A percentile compares a stretch with the other conserved stretches of the same genome.
Evolutionary conservation across 805 yeast genomes (phyloP).

Genomic region (Metschnikowia proteae): DNA sequence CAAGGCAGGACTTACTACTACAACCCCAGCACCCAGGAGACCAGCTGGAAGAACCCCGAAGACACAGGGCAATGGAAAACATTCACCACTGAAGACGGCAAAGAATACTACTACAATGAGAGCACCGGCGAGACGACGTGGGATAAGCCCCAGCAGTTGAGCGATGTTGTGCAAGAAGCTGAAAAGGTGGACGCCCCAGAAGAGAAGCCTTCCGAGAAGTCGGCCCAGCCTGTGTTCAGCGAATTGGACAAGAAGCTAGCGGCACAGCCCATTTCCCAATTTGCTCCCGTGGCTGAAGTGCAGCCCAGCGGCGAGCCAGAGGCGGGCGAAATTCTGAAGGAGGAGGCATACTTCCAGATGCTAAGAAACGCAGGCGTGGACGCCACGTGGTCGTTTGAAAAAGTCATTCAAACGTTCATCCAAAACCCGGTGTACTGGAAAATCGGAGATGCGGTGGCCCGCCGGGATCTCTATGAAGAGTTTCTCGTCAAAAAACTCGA

Average conservation of each 20-base stretch:
- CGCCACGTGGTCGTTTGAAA: constrained; percentile 70
- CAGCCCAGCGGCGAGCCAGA: constrained; percentile 6
- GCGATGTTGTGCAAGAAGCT: constrained; percentile 4
- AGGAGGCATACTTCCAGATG: constrained; percentile 49
- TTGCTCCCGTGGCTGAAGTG: background rate
- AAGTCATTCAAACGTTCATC: constrained; percentile 56
- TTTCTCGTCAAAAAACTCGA: constrained; percentile 42
- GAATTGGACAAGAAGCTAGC: constrained; percentile 3
- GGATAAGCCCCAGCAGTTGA: constrained; percentile 64
- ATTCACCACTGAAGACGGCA: constrained; percentile 51
- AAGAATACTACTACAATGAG: constrained; percentile 64
- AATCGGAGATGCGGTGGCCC: constrained; percentile 54
- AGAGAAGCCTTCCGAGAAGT: background rate
- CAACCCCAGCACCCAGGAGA: constrained; percentile 57
- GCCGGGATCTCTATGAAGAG: constrained; percentile 62
- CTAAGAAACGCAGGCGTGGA: constrained; percentile 56
- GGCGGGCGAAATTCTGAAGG: constrained; percentile 25
- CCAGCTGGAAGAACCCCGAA: constrained; percentile 81
- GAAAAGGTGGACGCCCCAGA: background rate
- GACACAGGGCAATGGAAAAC: constrained; percentile 34
- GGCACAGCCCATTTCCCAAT: background rate
- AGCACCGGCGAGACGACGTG: constrained; percentile 68
- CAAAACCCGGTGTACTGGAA: constrained; percentile 65
- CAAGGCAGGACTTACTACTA: constrained; percentile 72
- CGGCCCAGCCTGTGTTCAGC: background rate